Evolutionary conservation across 805 yeast species (phyloP).

Genomic region (Candida fluviatilis): DNA sequence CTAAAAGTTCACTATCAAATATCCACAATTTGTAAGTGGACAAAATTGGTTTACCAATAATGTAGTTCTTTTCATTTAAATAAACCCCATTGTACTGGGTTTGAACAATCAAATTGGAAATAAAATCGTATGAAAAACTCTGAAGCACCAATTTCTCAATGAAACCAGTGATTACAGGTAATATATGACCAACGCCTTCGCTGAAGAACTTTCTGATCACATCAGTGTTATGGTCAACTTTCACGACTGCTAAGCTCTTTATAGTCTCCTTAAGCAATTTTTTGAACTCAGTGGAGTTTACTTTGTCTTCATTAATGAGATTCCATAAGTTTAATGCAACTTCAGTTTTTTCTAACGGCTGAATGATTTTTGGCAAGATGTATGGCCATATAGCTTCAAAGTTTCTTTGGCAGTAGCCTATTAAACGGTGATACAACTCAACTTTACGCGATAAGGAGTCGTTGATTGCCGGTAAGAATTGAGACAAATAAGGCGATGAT

Average conservation of each 20-base stretch:
- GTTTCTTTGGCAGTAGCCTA: constrained; percentile 43
- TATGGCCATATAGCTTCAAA: constrained; percentile 35
- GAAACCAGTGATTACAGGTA: constrained; percentile 24
- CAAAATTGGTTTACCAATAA: constrained; percentile 21
- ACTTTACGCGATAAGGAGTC: constrained; percentile 51
- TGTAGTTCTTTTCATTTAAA: constrained; percentile 37
- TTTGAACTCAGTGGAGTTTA: constrained; percentile 6
- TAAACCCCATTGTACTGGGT: constrained; percentile 30
- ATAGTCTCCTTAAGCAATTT: constrained; percentile 5
- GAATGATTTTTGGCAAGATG: constrained; percentile 32
- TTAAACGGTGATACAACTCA: constrained; percentile 39
- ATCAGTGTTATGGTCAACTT: constrained; percentile 6
- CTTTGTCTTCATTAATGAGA: constrained; percentile 10
- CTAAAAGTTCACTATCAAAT: constrained; percentile 35
- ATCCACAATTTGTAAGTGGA: constrained; percentile 42
- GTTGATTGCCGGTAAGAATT: constrained; percentile 45
- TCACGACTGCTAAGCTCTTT: constrained; percentile 1
- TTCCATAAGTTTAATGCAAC: constrained; percentile 47
- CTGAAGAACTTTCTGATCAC: constrained; percentile 26
- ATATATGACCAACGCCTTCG: constrained; percentile 18
- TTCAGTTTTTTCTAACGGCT: constrained; percentile 30
- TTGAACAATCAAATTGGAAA: constrained; percentile 20
- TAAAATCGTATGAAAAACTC: constrained; percentile 12
- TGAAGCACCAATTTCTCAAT: constrained; percentile 16
- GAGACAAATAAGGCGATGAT: constrained; percentile 53